These are phyloP conservation scores for Micromonas pusilla DNA, from an alignment of 139 green algal genomes.

Conservation along the genomic window DNA sequence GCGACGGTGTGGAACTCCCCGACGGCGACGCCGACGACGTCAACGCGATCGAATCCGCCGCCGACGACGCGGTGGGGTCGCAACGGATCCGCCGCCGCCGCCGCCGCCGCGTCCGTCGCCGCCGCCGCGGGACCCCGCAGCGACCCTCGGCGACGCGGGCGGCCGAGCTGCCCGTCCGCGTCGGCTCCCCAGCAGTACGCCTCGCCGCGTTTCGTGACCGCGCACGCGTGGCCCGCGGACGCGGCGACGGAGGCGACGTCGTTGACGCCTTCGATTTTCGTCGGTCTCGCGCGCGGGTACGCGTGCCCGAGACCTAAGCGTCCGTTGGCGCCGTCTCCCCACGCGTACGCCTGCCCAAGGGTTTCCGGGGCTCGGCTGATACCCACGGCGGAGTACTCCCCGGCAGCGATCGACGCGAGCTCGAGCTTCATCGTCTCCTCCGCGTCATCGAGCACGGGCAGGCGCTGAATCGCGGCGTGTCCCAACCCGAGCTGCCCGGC, in stretches of 20 bases:
- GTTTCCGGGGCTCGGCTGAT: neutral
- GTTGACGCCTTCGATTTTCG: neutral
- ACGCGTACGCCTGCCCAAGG: constrained; percentile 22
- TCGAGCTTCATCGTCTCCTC: neutral
- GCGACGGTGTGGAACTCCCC: constrained; percentile 45
- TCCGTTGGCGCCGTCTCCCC: constrained; percentile 12
- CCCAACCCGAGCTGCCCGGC: constrained; percentile 35
- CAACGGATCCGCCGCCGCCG: neutral
- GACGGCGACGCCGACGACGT: neutral
- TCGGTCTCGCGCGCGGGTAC: neutral
- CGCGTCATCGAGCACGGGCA: neutral
- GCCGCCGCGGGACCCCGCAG: neutral
- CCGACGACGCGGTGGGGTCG: neutral
- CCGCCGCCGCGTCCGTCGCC: neutral
- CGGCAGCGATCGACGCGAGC: neutral
- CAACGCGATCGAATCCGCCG: neutral
- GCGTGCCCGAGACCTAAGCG: neutral
- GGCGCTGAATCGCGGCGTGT: neutral
- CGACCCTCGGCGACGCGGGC: constrained; percentile 1
- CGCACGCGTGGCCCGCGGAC: constrained; percentile 42
- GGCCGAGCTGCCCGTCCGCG: constrained; percentile 39
- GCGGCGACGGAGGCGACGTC: neutral
- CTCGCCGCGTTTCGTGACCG: constrained; percentile 41
- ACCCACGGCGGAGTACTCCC: neutral
- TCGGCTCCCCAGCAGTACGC: constrained; percentile 60